phyloP scores from a whole-genome alignment of 208 protist genomes.

The Tetramitus jugosus region DNA sequence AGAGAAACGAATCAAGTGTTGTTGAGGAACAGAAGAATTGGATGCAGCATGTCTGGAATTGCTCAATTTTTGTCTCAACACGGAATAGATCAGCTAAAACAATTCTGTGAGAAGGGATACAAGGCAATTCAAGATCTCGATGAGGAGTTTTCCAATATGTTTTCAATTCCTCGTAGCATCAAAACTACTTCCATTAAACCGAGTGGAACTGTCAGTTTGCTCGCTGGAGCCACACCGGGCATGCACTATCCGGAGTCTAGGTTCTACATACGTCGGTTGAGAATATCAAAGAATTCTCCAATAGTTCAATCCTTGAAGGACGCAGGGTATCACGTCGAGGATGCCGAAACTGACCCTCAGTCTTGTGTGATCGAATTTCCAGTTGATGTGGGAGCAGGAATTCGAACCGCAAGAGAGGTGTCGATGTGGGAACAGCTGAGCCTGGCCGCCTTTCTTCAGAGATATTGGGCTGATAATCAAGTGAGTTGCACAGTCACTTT shows the following conservation, averaged over 20 bases:
- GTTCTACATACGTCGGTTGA: constrained; percentile 57
- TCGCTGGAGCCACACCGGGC: constrained; percentile 63
- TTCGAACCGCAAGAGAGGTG: constrained; percentile 44
- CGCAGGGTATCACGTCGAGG: constrained; percentile 54
- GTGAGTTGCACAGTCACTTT: constrained; percentile 62
- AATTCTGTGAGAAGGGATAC: constrained; percentile 57
- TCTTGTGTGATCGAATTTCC: constrained; percentile 56
- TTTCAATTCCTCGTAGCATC: constrained; percentile 56
- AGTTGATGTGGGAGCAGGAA: constrained; percentile 48
- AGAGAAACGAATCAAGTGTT: constrained; percentile 53
- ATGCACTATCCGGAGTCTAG: constrained; percentile 59
- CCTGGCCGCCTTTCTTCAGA: constrained; percentile 59
- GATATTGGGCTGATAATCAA: constrained; percentile 66
- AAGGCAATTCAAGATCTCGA: constrained; percentile 44
- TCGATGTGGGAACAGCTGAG: constrained; percentile 70
- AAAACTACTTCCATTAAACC: constrained; percentile 66
- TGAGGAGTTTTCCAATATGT: constrained; percentile 40
- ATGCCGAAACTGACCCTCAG: constrained; percentile 18
- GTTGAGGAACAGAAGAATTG: constrained; percentile 59
- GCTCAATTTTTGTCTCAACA: constrained; percentile 52
- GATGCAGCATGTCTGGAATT: constrained; percentile 61
- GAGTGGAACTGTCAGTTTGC: constrained; percentile 59
- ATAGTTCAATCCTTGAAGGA: constrained; percentile 37
- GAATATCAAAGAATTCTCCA: constrained; percentile 29
- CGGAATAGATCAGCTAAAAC: constrained; percentile 40